Conservation (phyloP, 306 rosid species). For the Alnus glutinosa region DNA sequence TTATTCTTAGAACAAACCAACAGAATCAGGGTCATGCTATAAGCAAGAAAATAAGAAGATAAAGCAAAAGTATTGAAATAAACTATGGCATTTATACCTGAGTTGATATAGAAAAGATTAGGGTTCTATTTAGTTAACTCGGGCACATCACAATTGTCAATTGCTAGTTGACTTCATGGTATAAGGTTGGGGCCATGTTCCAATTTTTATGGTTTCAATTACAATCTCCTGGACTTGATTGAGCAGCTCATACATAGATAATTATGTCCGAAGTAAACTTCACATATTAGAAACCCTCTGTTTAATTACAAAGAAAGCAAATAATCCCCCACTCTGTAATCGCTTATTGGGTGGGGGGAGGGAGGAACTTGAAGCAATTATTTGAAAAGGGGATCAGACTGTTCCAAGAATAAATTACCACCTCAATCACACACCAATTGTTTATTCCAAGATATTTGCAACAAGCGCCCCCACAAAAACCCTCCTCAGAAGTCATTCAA, state of each 20-base stretch:
- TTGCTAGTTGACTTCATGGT: neutral
- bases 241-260: neutral
- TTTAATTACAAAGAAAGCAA: neutral
- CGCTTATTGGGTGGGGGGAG: too few species aligned
- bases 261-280: neutral
- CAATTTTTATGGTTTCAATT: neutral
- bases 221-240: neutral
- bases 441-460: neutral
- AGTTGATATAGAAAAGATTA: neutral
- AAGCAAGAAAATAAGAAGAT: neutral
- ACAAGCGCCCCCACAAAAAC: neutral
- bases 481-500: neutral
- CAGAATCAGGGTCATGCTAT: neutral
- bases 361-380: neutral
- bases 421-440: constrained; percentile 1
- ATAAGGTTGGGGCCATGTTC: neutral
- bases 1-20: too few species aligned
- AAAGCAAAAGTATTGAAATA: neutral
- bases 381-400: neutral
- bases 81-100: neutral
- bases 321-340: neutral
- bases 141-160: neutral
- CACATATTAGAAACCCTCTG: neutral
- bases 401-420: neutral
- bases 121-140: neutral